Evolutionary conservation across 139 green algal species (phyloP).

Genomic region (Nannochloris sp.): DNA sequence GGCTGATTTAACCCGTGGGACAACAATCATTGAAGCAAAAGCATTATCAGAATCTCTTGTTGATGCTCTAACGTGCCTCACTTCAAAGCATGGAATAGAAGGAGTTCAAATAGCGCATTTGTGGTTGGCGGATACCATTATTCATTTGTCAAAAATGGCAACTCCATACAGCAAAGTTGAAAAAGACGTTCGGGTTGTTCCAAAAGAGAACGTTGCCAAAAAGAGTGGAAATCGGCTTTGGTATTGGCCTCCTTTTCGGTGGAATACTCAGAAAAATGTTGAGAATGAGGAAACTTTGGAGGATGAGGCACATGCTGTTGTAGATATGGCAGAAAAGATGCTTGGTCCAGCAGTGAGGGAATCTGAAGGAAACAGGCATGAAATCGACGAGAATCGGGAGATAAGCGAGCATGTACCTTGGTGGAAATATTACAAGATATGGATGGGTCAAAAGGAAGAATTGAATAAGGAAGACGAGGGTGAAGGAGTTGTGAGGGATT

Average conservation of each 20-base stretch:
- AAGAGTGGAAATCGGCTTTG: too few relatives aligned
- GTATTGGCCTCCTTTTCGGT: too few relatives aligned
- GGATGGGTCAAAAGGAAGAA: too few relatives aligned
- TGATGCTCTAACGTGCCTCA: constrained; percentile 24
- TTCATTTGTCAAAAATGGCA: constrained; percentile 37
- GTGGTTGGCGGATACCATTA: constrained; percentile 59
- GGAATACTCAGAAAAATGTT: too few relatives aligned
- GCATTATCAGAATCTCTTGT: constrained; percentile 2
- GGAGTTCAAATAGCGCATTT: constrained; percentile 49
- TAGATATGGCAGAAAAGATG: too few relatives aligned
- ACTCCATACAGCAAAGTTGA: background rate
- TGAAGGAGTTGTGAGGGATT: background rate
- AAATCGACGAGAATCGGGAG: too few relatives aligned
- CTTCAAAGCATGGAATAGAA: constrained; percentile 17
- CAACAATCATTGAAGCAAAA: background rate
- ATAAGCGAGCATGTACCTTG: too few relatives aligned
- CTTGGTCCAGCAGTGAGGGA: constrained; percentile 4
- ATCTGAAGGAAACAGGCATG: constrained; percentile 7
- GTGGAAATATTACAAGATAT: too few relatives aligned
- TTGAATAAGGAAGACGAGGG: background rate
- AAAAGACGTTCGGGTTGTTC: background rate
- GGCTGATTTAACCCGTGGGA: constrained; percentile 21
- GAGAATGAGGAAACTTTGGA: too few relatives aligned
- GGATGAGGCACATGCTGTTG: too few relatives aligned
- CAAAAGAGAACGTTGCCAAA: too few relatives aligned